Percentiles rank a stretch among this genome's conserved stretches.
These are phyloP conservation scores for Phytopythium sindhum DNA, from an alignment of 352 stramenopile species.

Conservation along the genomic window DNA sequence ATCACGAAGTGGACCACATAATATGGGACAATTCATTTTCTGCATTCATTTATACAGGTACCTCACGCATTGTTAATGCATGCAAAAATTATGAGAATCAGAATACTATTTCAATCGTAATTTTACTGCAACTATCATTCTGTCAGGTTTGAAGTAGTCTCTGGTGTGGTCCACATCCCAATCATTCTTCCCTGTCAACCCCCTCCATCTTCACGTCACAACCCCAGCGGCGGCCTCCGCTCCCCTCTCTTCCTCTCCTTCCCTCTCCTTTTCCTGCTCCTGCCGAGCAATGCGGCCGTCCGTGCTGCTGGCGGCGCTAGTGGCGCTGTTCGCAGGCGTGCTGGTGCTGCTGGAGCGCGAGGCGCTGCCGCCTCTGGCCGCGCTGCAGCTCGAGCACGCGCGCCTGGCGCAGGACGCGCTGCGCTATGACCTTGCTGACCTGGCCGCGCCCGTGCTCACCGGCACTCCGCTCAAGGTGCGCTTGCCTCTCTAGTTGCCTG, in stretches of 20 bases:
- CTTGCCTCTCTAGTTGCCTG: no score
- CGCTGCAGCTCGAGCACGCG: conserved; percentile 34
- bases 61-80: no score
- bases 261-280: neutral
- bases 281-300: conserved; percentile 24
- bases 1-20: no score
- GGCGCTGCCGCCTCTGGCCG: conserved; percentile 27
- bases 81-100: no score
- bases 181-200: neutral
- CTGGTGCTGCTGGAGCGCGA: conserved; percentile 52
- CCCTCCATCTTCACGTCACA: no score
- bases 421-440: conserved; percentile 51
- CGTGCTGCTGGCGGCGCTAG: conserved; percentile 28
- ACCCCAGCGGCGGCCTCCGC: no score
- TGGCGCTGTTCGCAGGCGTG: conserved; percentile 41
- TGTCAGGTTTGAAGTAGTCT: neutral
- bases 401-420: conserved; percentile 12
- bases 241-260: neutral
- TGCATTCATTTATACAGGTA: no score
- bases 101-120: neutral
- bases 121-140: neutral
- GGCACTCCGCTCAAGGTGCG: conserved; percentile 38
- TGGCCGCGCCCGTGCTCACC: conserved; percentile 43
- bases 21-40: no score
- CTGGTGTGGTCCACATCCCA: neutral